Base-by-base conservation (phyloP, 2,329 filamentous ascomycete genomes). In the Paraphoma chrysanthemicola region DNA sequence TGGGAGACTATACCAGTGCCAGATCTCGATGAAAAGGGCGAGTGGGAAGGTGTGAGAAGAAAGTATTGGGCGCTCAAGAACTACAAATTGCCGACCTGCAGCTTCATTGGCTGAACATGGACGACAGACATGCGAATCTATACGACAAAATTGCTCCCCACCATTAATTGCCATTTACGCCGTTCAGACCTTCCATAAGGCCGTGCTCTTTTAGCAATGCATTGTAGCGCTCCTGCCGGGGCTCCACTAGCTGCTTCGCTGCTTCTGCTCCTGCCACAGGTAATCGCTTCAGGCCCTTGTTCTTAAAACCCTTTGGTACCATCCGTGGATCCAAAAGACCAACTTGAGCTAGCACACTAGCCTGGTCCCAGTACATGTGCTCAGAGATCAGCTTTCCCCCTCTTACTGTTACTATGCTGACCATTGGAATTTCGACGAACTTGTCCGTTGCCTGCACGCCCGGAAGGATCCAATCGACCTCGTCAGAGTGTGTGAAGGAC, bases 41-140 rank as follows among this genome's bases (percentile, higher is more conserved):
- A 94, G 70, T 99, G 95, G 95, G 85, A 92, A 64, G 94, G 93
- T 1, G 91, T 97, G 12, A 87, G 90, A 72, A 86, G 93, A 68
- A 88, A 90, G 56, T 98, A 98, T 76, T 98, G 94, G 93, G 90
- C 90, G 30, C 81, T 98, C 51, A 87, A 92, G 59, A 88, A 85
- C 66, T 95, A 95, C 75, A 85, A 86, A 50, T 79, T 94, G 63
- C 91, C 91, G 2, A 84, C 87, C 44, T 93, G 90, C 79, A 90
- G 83, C 48, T 91, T 93, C 67, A 83, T 93, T 77, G 86, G 86
- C 59, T 91, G 80, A 81, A 49, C 33, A 14, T 31, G 17, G 43
- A 57, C 56, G 43, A 56, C 56, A 14, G 47, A 65, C 38, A 49
- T 50, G 43, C 33, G 45, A 52, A 57, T n/a, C 59, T 47, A 55